These are phyloP conservation scores for Fusarium pseudocircinatum DNA, from an alignment of 2,329 filamentous ascomycete genomes.

Conservation along the genomic window DNA sequence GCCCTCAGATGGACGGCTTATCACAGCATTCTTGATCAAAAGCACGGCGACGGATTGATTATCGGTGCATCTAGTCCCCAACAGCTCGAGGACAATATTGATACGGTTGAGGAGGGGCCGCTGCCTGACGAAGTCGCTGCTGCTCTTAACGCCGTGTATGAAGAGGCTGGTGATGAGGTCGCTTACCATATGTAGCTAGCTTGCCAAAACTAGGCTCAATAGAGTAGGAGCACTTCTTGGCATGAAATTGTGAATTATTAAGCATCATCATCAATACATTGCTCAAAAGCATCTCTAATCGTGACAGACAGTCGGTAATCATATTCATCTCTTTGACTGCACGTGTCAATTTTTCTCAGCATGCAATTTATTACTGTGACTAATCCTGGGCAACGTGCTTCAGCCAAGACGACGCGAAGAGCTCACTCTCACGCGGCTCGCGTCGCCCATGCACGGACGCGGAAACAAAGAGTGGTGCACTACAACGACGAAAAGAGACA, in stretches of 20 bases:
- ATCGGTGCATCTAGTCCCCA: conserved; percentile 47
- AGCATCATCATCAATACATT: neutral
- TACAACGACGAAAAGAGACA: neutral
- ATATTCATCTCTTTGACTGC: neutral
- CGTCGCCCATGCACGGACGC: neutral
- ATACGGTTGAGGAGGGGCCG: conserved; percentile 51
- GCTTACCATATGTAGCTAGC: conserved; percentile 27
- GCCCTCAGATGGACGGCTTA: conserved; percentile 54
- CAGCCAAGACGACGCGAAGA: neutral
- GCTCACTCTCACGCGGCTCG: conserved; percentile 14
- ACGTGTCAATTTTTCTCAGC: neutral
- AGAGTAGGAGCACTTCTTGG: conserved; percentile 26
- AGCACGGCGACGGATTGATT: conserved; percentile 50
- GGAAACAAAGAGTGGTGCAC: neutral
- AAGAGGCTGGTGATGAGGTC: conserved; percentile 26
- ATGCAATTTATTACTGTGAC: conserved; percentile 4
- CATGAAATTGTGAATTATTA: neutral
- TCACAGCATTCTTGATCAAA: conserved; percentile 47
- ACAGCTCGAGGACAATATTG: conserved; percentile 50
- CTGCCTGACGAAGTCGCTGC: conserved; percentile 49
- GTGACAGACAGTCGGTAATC: too few relatives aligned
- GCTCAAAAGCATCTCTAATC: neutral
- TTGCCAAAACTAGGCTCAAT: neutral
- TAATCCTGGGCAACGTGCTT: neutral
- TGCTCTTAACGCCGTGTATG: conserved; percentile 36